phyloP scores from a whole-genome alignment of 2,329 filamentous ascomycete genomes.

The Acarospora socialis region DNA sequence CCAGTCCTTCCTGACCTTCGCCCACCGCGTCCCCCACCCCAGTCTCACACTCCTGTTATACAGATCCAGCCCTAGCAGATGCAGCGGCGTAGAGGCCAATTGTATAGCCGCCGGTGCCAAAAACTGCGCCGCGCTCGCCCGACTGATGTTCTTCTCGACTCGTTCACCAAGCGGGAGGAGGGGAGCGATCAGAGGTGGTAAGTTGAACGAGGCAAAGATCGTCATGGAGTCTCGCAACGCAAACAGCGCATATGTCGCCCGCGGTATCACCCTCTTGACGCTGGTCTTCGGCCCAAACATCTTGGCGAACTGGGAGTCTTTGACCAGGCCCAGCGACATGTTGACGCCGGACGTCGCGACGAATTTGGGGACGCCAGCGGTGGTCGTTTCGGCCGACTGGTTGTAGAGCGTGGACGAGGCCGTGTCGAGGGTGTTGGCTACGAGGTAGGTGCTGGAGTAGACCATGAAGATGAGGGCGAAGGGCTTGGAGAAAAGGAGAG shows the following conservation, averaged over 20 bases:
- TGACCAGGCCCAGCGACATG: conserved; percentile 74
- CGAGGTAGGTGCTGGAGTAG: conserved; percentile 81
- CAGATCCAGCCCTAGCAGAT: conserved; percentile 70
- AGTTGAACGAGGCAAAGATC: conserved; percentile 84
- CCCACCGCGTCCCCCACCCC: conserved; percentile 46
- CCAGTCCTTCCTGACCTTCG: conserved; percentile 61
- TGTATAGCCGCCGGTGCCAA: conserved; percentile 66
- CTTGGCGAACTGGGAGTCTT: conserved; percentile 71
- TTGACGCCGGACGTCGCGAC: conserved; percentile 67
- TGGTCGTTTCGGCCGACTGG: conserved; percentile 46
- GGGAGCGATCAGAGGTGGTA: conserved; percentile 66
- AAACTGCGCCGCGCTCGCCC: conserved; percentile 52
- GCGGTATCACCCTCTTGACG: conserved; percentile 41
- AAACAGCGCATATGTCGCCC: conserved; percentile 64
- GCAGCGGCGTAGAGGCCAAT: conserved; percentile 65
- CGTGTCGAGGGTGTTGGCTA: conserved; percentile 79
- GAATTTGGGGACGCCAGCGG: conserved; percentile 68
- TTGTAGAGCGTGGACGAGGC: conserved; percentile 48
- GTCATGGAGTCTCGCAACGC: conserved; percentile 72
- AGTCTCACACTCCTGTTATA: conserved; percentile 49
- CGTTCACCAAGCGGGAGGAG: conserved; percentile 40
- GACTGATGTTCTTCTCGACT: conserved; percentile 26
- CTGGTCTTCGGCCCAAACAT: conserved; percentile 53
- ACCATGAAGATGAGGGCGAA: conserved; percentile 41
- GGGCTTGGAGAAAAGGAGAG: conserved; percentile 33